Evolutionary conservation across 371 early-diverging fungal species (phyloP), one percentile per base, ranked within the genome.

Genomic region (Parasitella parasitica): DNA sequence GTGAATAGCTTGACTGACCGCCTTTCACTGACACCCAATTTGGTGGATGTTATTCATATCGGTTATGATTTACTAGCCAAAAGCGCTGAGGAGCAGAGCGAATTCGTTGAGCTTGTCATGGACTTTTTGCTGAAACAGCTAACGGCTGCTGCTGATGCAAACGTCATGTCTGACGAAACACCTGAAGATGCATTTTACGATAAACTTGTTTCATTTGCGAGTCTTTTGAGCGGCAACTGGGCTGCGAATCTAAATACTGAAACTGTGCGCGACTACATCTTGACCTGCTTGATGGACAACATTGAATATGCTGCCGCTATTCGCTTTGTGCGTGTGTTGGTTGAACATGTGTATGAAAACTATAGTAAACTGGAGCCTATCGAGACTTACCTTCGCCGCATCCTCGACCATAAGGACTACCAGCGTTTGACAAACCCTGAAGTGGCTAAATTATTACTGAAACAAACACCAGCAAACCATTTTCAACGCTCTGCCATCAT

Each of bases 401-500:
- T 77, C 3, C 37, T 81, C 4, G 77, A 78, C 24, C 78, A 78
- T 61, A 54, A 53, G 0, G 54, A 75, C 11, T 81, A 73, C 46
- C 63, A 70, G 51, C 26, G 11, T 2, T 55, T 78, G 38, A 78
- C 79, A 5, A 39, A 54, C 5, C 73, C 74, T n/a, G 61, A 57
- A 3, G 30, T 66, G 1, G 62, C 64, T 9, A 64, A 66, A 24
- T 32, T 58, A 4, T 22, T 60, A 0, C 39, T 59, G 4, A 54
- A 38, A 9, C 53, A 64, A 55, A 16, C 26, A 4, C 66, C 69
- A 0, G 61, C 37, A 3, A 63, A 69, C 20, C 35, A 30, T n/a
- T 63, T 32, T 34, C 75, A 73, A 20, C 82, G 86, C 8, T 49
- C 63, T 24, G 81, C 82, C 11, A 78, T 88, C 49, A 63, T 80